Conservation (phyloP, 2,329 filamentous ascomycete genomes). For the Paraconiothyrium brasiliense region DNA sequence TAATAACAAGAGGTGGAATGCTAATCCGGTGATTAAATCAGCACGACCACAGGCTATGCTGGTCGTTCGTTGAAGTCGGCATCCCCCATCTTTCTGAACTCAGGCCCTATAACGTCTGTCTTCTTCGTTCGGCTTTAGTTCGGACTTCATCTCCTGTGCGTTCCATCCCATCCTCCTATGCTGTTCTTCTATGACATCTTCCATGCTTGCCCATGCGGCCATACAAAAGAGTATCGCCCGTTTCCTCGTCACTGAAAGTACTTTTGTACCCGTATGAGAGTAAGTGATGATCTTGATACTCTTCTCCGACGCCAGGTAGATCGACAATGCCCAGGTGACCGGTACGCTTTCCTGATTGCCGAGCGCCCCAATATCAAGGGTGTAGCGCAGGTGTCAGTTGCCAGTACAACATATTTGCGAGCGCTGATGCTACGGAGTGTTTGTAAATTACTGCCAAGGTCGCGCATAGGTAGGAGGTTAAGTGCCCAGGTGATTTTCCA, state of each 20-base stretch:
- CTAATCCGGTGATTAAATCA: not conserved
- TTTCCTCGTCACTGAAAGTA: conserved; percentile 1
- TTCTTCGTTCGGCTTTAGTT: not conserved
- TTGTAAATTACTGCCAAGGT: no score
- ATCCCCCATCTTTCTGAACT: conserved; percentile 1
- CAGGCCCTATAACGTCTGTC: not conserved
- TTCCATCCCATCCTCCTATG: conserved; percentile 3
- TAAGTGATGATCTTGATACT: conserved; percentile 9
- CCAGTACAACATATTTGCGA: not conserved
- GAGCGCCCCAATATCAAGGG: no score
- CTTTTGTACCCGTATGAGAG: conserved; percentile 2
- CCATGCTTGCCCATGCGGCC: not conserved
- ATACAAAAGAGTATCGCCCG: not conserved
- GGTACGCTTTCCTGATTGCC: not conserved
- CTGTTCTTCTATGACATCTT: not conserved
- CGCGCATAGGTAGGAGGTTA: no score
- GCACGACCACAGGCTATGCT: not conserved
- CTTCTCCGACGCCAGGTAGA: not conserved
- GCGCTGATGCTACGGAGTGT: not conserved
- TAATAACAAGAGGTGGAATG: not conserved
- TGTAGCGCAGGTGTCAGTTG: not conserved
- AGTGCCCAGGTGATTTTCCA: no score
- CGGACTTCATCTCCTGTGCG: not conserved
- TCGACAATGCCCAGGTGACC: not conserved
- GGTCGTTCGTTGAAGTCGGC: not conserved